Evolutionary conservation across 140 eudicot genomes (phyloP).

Genomic region (Oenanthe javanica): DNA sequence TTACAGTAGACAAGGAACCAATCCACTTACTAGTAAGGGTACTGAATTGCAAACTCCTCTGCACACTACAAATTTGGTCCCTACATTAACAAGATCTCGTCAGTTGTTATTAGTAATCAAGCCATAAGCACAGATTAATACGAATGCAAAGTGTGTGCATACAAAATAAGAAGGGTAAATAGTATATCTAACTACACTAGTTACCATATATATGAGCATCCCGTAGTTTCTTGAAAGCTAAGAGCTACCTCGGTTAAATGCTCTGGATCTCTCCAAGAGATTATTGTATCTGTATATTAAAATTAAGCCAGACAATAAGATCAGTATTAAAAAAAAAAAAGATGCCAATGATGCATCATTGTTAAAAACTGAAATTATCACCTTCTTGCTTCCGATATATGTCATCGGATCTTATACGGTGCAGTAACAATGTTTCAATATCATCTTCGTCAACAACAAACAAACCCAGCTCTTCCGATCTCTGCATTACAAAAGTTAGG

Average conservation of each 20-base stretch:
- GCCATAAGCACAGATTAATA: background rate
- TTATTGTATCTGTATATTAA: slow-evolving; percentile 55
- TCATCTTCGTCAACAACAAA: slow-evolving; percentile 87
- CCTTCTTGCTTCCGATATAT: slow-evolving; percentile 95
- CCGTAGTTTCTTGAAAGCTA: slow-evolving; percentile 85
- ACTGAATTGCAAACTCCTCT: slow-evolving; percentile 59
- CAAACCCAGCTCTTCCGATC: slow-evolving; percentile 82
- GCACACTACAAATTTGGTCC: slow-evolving; percentile 79
- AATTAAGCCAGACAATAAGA: slow-evolving; percentile 8
- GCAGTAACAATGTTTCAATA: slow-evolving; percentile 73
- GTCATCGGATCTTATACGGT: slow-evolving; percentile 82
- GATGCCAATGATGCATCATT: background rate
- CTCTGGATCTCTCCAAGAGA: slow-evolving; percentile 92
- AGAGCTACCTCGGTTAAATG: slow-evolving; percentile 82
- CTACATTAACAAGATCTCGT: slow-evolving; percentile 32
- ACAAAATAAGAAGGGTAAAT: background rate
- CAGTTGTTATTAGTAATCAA: slow-evolving; percentile 6
- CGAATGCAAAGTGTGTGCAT: slow-evolving; percentile 4
- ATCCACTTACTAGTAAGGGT: slow-evolving; percentile 58
- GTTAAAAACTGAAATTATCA: slow-evolving; percentile 8
- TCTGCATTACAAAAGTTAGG: slow-evolving; percentile 33
- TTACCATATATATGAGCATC: slow-evolving; percentile 92
- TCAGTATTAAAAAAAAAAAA: background rate
- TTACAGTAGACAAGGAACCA: slow-evolving; percentile 7
- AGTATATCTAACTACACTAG: background rate